phyloP scores from a whole-genome alignment of 2,329 filamentous ascomycete species.

The Plectosphaerella cucumerina region DNA sequence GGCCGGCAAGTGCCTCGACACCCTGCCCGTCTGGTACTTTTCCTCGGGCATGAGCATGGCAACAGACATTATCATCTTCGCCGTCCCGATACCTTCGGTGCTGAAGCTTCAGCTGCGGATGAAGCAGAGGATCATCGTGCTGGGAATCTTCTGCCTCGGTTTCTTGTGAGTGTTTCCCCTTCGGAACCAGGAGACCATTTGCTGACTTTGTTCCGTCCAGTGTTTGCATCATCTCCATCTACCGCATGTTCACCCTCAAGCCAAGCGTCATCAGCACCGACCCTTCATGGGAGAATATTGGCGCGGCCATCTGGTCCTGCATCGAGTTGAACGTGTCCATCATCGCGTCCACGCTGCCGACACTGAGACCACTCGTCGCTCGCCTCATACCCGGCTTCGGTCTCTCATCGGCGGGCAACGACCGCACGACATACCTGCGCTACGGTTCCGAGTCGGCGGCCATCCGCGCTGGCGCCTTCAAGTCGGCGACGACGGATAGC shows the following conservation, averaged over 20 bases:
- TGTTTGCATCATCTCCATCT: constrained; percentile 26
- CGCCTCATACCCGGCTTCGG: constrained; percentile 15
- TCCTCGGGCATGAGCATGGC: constrained; percentile 21
- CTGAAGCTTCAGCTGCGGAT: constrained; percentile 17
- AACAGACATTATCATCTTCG: constrained; percentile 22
- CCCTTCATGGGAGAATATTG: constrained; percentile 24
- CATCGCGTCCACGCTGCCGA: constrained; percentile 22
- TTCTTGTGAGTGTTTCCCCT: constrained; percentile 20
- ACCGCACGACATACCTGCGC: constrained; percentile 11
- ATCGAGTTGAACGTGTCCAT: constrained; percentile 25
- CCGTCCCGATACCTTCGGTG: constrained; percentile 20
- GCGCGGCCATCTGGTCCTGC: constrained; percentile 24
- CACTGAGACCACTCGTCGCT: constrained; percentile 22
- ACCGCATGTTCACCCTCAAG: constrained; percentile 25
- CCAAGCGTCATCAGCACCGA: constrained; percentile 19
- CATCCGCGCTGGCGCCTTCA: constrained; percentile 5
- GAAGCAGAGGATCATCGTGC: constrained; percentile 21
- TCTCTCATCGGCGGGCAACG: constrained; percentile 12
- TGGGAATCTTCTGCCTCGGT: constrained; percentile 13
- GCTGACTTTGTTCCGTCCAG: constrained; percentile 10
- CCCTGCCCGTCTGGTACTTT: constrained; percentile 25
- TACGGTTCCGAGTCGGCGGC: constrained; percentile 12
- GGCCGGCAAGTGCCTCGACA: constrained; percentile 19
- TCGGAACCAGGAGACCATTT: neutral
- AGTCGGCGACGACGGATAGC: constrained; percentile 4